Base-by-base conservation (phyloP, 257 asterid genomes). In the Euphrasia confusa region DNA sequence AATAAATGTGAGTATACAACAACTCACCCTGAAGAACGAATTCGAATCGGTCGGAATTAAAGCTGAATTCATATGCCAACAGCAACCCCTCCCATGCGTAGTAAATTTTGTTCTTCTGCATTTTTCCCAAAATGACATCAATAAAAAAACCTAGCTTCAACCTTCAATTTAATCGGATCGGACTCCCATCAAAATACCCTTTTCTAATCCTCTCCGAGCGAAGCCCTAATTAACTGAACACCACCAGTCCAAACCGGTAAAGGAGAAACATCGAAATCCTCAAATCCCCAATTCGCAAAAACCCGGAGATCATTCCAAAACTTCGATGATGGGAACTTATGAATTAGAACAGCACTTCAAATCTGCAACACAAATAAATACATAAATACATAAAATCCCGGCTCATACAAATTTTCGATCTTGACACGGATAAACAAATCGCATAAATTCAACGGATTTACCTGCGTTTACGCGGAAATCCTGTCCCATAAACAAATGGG, bases 41-140 rank as follows among this genome's bases (percentile, higher is more conserved):
- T 70, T 63, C 35, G 69, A 70, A 63, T 63, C 69, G 59, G 56
- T 61, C 35, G 69, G 60, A 57, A 63, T 63, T 70, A 70, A 69
- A 70, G 69, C 57, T 48, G 83, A 74, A 58, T 68, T 80, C 82
- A 81, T 81, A 71, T 77, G 79, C 80, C 60, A 74, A 69, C 81
- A 69, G 77, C 62, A 76, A 79, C 68, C 77, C 79, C 80, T 79
- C 78, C 88, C 80, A 76, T 68, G 80, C 79, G 74, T 75, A 77
- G 73, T 75, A 68, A 71, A 63, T 70, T 48, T 45, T 63, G 61
- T 73, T 67, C 60, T 32, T 73, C 71, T 42, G 83, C 82, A 83
- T 80, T 72, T 79, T 68, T 57, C 70, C 81, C 69, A 66, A 63
- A 63, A 18, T 55, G 54, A 62, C 48, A 65, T 33, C 61, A 65